Base-by-base conservation (phyloP, 2,329 filamentous ascomycete species). In the Colletotrichum spaethianum region DNA sequence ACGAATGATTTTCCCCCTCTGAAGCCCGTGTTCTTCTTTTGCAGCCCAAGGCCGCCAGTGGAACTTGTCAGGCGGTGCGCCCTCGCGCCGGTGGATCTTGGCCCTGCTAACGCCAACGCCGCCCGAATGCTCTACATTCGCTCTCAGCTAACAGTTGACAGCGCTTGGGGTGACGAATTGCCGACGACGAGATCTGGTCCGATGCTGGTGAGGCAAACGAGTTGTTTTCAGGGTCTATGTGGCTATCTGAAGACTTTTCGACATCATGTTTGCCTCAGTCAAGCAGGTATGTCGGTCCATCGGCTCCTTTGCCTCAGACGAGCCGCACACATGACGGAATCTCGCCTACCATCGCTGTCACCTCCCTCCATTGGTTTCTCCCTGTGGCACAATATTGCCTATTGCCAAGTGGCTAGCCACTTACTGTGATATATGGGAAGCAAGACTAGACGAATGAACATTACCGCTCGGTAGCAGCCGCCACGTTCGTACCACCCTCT, bases 1-100 rank as follows among this genome's bases (percentile, higher is more conserved):
- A 23, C 70, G 28, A 72, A 72, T 72, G 31, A 70, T 9, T 16
- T 9, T 31, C 9, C 16, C 36, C 20, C 14, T 20, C 46, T 40
- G 18, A 33, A 64, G 38, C 70, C 40, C 70, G 70, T 72, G 70
- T 38, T 55, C 38, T 48, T 6, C 44, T 20, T 56, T 23, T 4
- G 9, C 28, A 52, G 28, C 60, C 60, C 38, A 63, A 31, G 48
- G n/a, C 16, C 46, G 40, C 14, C 14, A 67, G 20, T 23, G 12
- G 3, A 38, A 28, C 36, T 38, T 33, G 20, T 28, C 7, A 2
- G 20, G 33, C 67, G 14, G 26, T 23, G 40, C 20, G 36, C 53
- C 38, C 38, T 53, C 26, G 44, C 6, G n/a, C 36, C 20, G 12
- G 38, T 61, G 57, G 20, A 38, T 55, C 28, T 28, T 26, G 46